Percentiles rank a stretch among this genome's conserved stretches.
These are phyloP conservation scores for Cucumis hystrix DNA, from an alignment of 306 rosid species.

Conservation along the genomic window DNA sequence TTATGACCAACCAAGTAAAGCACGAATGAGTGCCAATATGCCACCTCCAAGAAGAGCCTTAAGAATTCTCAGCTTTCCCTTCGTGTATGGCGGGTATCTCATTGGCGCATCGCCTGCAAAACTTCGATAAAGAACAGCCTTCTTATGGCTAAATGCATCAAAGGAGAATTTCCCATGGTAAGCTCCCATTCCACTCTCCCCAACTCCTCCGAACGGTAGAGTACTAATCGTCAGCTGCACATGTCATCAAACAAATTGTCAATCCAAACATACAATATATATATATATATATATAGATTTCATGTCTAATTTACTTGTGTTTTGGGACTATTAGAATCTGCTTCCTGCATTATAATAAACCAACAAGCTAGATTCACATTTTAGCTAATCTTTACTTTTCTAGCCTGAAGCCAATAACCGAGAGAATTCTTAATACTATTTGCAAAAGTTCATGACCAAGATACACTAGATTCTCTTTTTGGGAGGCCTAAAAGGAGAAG, in stretches of 20 bases:
- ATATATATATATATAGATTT: too few relatives aligned
- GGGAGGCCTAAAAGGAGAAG: too few relatives aligned
- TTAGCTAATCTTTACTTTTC: too few relatives aligned
- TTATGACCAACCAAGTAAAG: conserved; percentile 61
- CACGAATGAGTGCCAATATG: conserved; percentile 44
- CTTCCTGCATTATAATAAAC: too few relatives aligned
- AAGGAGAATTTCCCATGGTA: conserved; percentile 96
- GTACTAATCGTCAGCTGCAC: conserved; percentile 62
- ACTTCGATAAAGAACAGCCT: conserved; percentile 77
- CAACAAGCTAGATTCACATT: too few relatives aligned
- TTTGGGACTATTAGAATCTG: too few relatives aligned
- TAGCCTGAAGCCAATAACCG: too few relatives aligned
- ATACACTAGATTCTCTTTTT: too few relatives aligned
- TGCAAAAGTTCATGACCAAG: too few relatives aligned
- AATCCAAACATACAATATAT: background rate
- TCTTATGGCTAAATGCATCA: conserved; percentile 88
- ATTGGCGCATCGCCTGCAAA: conserved; percentile 58
- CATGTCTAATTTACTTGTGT: too few relatives aligned
- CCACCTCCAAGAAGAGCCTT: conserved; percentile 75
- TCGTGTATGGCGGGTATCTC: conserved; percentile 88
- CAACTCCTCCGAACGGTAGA: conserved; percentile 96
- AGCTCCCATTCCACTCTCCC: conserved; percentile 92
- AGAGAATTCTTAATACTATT: too few relatives aligned
- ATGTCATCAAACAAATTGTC: background rate
- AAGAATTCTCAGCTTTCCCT: conserved; percentile 46